Evolutionary conservation across 345 rosid species (phyloP), one percentile per base, ranked within the genome.

Genomic region (Angophora floribunda): DNA sequence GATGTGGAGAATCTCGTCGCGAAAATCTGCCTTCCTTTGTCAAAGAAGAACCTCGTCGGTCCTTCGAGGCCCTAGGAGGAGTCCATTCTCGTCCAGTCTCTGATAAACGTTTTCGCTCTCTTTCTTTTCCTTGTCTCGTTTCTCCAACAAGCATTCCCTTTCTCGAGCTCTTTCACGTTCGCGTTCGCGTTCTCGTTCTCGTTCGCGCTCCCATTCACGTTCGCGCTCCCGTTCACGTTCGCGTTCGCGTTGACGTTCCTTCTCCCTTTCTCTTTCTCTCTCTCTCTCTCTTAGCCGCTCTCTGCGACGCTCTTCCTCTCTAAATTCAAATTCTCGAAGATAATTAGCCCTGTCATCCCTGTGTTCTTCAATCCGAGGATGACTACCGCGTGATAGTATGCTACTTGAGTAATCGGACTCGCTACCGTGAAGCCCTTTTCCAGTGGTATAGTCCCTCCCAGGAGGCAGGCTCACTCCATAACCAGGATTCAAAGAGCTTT

Each of bases 401-500:
- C 94, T 92, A 91, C 89, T 86, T 53, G 92, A 94, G 91, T 95
- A 98, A 78, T 97, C 99, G 8, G 93, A 87, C 75, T 97, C 99
- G 7, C 93, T 93, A 85, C 92, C 94, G 86, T 94, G 98, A 57
- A 97, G 94, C 89, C 96, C 97, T 93, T 97, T 98, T 89, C 99
- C 97, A 26, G 96, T 87, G 80, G 97, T 98, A 92, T 97, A 97
- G 90, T 98, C 97, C 92, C 99, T 93, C 51, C 99, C 99, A 87
- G 99, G 99, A 92, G 99, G 99, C 90, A 98, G 91, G 93, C 99
- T 98, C 89, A 98, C 98, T 52, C 98, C 99, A 92, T 98, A 97
- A 86, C 99, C 99, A 26, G 99, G 99, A 92, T 98, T 97, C 51
- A 96, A 91, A 63, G 97, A 93, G 88, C 92, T 92, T 86, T 94